Conservation (phyloP, 345 rosid species). For the Psidium guajava region DNA sequence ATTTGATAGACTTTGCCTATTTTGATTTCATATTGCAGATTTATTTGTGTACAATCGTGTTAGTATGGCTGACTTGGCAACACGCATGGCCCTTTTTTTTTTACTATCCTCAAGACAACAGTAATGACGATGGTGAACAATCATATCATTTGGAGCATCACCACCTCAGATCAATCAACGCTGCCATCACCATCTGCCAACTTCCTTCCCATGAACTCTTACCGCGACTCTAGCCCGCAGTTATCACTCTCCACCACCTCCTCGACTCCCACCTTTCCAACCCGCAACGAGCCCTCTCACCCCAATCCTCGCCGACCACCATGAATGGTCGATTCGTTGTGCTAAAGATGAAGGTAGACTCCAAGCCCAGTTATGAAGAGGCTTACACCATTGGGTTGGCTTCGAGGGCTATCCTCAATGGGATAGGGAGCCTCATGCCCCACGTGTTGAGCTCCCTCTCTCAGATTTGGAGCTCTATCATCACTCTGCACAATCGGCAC, state of each 20-base stretch:
- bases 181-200: too few relatives aligned
- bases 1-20: not conserved
- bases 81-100: not conserved
- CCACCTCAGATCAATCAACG: too few relatives aligned
- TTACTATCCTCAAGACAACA: too few relatives aligned
- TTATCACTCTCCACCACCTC: too few relatives aligned
- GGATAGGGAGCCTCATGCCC: constrained; percentile 41
- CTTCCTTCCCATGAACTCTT: too few relatives aligned
- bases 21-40: not conserved
- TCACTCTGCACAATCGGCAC: not conserved
- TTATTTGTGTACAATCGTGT: not conserved
- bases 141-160: too few relatives aligned
- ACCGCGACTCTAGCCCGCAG: too few relatives aligned
- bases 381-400: constrained; percentile 55
- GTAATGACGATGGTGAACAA: too few relatives aligned
- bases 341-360: constrained; percentile 64
- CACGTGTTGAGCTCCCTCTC: constrained; percentile 31
- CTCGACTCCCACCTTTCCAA: not conserved
- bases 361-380: constrained; percentile 57
- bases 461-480: constrained; percentile 60
- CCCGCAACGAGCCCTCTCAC: not conserved
- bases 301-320: not conserved
- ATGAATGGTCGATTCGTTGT: constrained; percentile 40
- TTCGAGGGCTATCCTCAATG: constrained; percentile 55
- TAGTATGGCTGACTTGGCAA: not conserved